Conservation (phyloP, 2,329 filamentous ascomycete genomes). For the Scedosporium boydii region DNA sequence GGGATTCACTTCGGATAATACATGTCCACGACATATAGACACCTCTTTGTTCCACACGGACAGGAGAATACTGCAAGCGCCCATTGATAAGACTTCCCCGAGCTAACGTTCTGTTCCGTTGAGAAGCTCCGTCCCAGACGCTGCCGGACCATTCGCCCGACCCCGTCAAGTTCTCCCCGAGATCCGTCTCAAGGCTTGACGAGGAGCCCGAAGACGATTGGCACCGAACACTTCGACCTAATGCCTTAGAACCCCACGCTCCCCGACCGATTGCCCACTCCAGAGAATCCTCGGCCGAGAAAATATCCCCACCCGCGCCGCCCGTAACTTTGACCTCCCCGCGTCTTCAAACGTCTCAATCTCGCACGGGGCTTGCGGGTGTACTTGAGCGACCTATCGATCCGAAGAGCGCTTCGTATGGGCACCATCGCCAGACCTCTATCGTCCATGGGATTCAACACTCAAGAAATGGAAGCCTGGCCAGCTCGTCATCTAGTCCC, state of each 20-base stretch:
- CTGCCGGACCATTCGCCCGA: constrained; percentile 46
- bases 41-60: constrained; percentile 18
- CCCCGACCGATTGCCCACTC: constrained; percentile 39
- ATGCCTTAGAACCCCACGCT: constrained; percentile 26
- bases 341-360: constrained; percentile 29
- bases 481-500: constrained; percentile 71
- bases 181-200: constrained; percentile 40
- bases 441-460: constrained; percentile 97
- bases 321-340: constrained; percentile 22
- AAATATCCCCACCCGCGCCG: constrained; percentile 27
- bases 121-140: constrained; percentile 49
- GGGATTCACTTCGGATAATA: background rate
- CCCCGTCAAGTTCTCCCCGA: constrained; percentile 40
- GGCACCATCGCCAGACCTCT: constrained; percentile 91
- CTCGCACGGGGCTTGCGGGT: constrained; percentile 30
- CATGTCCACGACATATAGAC: background rate
- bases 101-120: constrained; percentile 5
- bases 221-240: constrained; percentile 42
- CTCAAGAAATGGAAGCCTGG: constrained; percentile 77
- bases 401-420: constrained; percentile 51
- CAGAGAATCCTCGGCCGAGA: constrained; percentile 49
- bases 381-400: constrained; percentile 45
- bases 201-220: constrained; percentile 41
- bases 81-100: background rate
- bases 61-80: constrained; percentile 13